These are phyloP conservation scores for Fraxinus sp. DNA, from an alignment of 305 asterid species.

Conservation along the genomic window DNA sequence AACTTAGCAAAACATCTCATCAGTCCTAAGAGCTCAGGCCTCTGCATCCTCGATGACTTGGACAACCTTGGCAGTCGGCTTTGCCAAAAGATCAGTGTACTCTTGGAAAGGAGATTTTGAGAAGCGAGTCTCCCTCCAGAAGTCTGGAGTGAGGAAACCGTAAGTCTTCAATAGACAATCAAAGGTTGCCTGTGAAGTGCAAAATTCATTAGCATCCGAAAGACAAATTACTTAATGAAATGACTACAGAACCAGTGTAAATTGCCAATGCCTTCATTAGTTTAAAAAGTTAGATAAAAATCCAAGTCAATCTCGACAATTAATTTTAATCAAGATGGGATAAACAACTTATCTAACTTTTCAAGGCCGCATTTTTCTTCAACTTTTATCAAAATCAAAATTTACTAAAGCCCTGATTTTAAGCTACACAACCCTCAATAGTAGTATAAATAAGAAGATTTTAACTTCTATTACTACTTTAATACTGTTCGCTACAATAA, in stretches of 20 bases:
- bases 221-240: neutral
- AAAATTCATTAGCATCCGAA: neutral
- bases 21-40: conserved; percentile 17
- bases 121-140: conserved; percentile 45
- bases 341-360: no score
- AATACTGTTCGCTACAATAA: neutral
- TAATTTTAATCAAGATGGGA: no score
- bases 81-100: conserved; percentile 33
- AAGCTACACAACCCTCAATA: no score
- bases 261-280: neutral
- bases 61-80: conserved; percentile 28
- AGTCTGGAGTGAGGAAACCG: conserved; percentile 46
- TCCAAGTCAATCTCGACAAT: no score
- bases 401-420: neutral
- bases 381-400: no score
- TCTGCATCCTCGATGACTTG: conserved; percentile 24
- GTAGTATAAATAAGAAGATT: no score
- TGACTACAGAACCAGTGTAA: neutral
- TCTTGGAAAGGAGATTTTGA: conserved; percentile 44
- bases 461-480: no score
- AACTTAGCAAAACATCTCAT: neutral
- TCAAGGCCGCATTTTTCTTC: no score
- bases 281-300: no score
- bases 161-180: conserved; percentile 47
- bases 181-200: conserved; percentile 40